A percentile compares a stretch with the other conserved stretches of the same genome.
Evolutionary conservation across 1,284 basidiomycete species (phyloP).

Genomic region (Hemileia vastatrix): DNA sequence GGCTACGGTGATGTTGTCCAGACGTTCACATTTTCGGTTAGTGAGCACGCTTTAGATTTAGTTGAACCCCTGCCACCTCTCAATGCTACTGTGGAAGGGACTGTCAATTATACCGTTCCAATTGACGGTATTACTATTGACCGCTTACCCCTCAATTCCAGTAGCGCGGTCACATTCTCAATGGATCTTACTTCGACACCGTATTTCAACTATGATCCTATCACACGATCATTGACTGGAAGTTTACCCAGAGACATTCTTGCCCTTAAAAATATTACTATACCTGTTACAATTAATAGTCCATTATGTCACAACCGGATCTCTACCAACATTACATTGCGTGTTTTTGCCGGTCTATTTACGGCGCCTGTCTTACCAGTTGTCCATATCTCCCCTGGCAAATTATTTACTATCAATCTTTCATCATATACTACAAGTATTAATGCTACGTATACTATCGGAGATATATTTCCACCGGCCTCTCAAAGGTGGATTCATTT

Average conservation of each 20-base stretch:
- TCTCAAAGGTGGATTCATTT: constrained; percentile 14
- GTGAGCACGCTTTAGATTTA: constrained; percentile 11
- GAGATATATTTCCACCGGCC: constrained; percentile 1
- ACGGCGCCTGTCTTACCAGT: constrained; percentile 16
- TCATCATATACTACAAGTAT: constrained; percentile 16
- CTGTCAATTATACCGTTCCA: constrained; percentile 17
- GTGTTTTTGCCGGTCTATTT: constrained; percentile 14
- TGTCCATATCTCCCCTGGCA: constrained; percentile 3
- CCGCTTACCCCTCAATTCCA: constrained; percentile 3
- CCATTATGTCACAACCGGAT: constrained; percentile 15
- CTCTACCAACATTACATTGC: constrained; percentile 5
- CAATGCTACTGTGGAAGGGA: constrained; percentile 20
- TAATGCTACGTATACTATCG: constrained; percentile 18
- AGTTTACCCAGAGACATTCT: constrained; percentile 7
- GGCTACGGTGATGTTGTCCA: constrained; percentile 19
- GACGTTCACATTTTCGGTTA: constrained; percentile 14
- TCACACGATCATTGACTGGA: constrained; percentile 5
- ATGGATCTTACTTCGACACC: constrained; percentile 11
- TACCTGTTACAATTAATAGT: constrained; percentile 9
- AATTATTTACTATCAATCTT: constrained; percentile 17
- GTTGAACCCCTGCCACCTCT: constrained; percentile 11
- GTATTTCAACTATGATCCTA: constrained; percentile 12
- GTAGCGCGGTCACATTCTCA: neutral
- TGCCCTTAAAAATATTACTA: constrained; percentile 8
- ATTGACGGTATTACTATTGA: constrained; percentile 11